Evolutionary conservation across 805 yeast genomes (phyloP), one percentile per base, ranked within the genome.

Genomic region (Ogataea pilisensis): DNA sequence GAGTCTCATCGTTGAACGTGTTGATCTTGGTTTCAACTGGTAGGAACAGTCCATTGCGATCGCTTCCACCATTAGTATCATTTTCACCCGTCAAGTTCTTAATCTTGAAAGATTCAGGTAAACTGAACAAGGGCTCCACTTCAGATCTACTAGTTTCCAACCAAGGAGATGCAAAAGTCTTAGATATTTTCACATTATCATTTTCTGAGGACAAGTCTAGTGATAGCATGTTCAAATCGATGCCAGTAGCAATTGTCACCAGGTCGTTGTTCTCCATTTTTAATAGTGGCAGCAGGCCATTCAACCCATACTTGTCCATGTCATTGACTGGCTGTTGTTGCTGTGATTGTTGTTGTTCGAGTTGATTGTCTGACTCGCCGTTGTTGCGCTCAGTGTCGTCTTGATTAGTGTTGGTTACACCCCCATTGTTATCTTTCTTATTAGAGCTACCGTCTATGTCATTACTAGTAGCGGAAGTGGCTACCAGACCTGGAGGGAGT

Each of bases 91-190:
- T 24, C 6, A 14, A 44, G 43, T 5, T 42, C 35, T 48, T 42
- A 16, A 57, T 45, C 21, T 48, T 70, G 64, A 69, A 82, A 3
- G 72, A 74, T 14, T 67, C 63, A 2, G 96, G 96, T 32, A 80
- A 68, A 34, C 64, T 68, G 61, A 78, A 90, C 42, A 75, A 72
- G 4, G 99, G 99, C 52, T 88, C 95, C 14, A 91, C 96, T 49
- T 85, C 90, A 39, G 90, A 81, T 54, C 95, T 73, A 8, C 93
- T 78, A 1, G 96, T 85, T 57, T 93, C 98, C 30, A 85, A 73
- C 98, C 99, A 91, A 11, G 99, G 99, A 3, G 95, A 85, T 19
- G 95, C 82, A 55, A 91, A 79, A 7, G 81, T 78, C 48, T 74
- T 69, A 22, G 85, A 71, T 26, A 85, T 61, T 41, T 73, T 70